Evolutionary conservation across 495 filamentous ascomycete species (phyloP).

Genomic region (Podospora pseudoanserina): DNA sequence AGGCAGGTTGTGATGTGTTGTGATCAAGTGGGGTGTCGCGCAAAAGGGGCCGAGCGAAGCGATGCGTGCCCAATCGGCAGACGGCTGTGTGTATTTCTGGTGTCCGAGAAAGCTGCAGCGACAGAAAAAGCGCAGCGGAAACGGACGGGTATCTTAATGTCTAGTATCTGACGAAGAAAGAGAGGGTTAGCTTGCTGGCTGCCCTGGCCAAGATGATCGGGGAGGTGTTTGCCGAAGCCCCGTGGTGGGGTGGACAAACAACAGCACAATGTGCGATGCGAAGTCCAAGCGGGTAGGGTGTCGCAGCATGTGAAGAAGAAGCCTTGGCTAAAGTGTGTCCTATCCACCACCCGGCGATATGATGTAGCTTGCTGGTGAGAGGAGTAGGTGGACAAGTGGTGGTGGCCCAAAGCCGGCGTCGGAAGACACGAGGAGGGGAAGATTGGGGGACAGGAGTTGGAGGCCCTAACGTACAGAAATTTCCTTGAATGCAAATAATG

Average conservation of each 20-base stretch:
- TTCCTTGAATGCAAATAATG: slow-evolving; percentile 28
- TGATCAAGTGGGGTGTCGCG: background rate
- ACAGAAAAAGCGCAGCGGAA: slow-evolving; percentile 8
- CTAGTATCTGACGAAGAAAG: slow-evolving; percentile 24
- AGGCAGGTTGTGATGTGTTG: background rate
- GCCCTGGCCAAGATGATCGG: background rate
- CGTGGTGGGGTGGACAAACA: slow-evolving; percentile 1
- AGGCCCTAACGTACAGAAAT: slow-evolving; percentile 24
- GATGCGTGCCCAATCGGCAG: background rate
- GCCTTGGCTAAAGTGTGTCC: background rate
- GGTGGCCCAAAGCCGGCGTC: background rate
- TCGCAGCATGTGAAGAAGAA: background rate
- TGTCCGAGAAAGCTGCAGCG: slow-evolving; percentile 16
- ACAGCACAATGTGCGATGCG: slow-evolving; percentile 1
- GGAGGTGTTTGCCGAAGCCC: slow-evolving; percentile 6
- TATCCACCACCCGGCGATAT: background rate
- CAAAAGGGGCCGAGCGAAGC: background rate
- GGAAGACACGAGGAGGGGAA: slow-evolving; percentile 3
- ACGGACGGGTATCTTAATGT: slow-evolving; percentile 32
- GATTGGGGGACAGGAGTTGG: slow-evolving; percentile 4
- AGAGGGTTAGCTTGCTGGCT: slow-evolving; percentile 19
- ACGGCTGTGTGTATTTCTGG: background rate
- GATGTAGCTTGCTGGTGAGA: background rate
- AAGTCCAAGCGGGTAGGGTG: background rate
- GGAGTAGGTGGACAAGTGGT: background rate